phyloP scores from a whole-genome alignment of 2,329 filamentous ascomycete species.

The Fusarium nisikadoi region DNA sequence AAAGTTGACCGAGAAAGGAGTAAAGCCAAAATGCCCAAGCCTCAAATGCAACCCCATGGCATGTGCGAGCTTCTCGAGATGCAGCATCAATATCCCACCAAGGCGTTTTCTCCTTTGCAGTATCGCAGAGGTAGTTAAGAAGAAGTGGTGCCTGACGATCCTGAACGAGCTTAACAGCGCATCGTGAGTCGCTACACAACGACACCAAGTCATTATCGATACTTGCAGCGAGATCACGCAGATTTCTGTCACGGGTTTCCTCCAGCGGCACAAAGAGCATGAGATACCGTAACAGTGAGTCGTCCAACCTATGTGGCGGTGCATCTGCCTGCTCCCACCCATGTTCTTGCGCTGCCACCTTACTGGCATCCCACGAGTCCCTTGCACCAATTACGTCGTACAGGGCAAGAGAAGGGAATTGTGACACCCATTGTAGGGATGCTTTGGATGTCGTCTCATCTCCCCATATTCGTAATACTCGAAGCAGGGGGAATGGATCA shows the following conservation, averaged over 20 bases:
- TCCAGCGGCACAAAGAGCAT: conserved; percentile 49
- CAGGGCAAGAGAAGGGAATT: conserved; percentile 57
- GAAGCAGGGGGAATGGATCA: conserved; percentile 58
- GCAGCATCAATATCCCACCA: conserved; percentile 47
- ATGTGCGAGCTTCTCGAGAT: conserved; percentile 44
- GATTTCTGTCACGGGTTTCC: conserved; percentile 34
- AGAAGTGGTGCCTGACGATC: conserved; percentile 47
- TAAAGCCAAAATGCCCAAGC: conserved; percentile 56
- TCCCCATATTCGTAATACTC: conserved; percentile 59
- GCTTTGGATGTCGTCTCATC: conserved; percentile 51
- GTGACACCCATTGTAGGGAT: conserved; percentile 54
- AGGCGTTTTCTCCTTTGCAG: conserved; percentile 45
- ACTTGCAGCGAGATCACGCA: conserved; percentile 45
- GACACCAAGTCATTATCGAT: conserved; percentile 51
- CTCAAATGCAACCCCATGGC: conserved; percentile 52
- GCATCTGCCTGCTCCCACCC: conserved; percentile 51
- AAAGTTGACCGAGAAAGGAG: conserved; percentile 53
- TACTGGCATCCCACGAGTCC: conserved; percentile 50
- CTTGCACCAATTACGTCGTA: conserved; percentile 55
- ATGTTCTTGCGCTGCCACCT: conserved; percentile 38
- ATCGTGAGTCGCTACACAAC: conserved; percentile 48
- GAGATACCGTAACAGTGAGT: conserved; percentile 50
- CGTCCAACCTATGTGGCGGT: conserved; percentile 39
- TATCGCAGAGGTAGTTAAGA: conserved; percentile 49
- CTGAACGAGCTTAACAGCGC: conserved; percentile 48